Evolutionary conservation across 179 eudicot genomes (phyloP).

Genomic region (Actinidia arguta): DNA sequence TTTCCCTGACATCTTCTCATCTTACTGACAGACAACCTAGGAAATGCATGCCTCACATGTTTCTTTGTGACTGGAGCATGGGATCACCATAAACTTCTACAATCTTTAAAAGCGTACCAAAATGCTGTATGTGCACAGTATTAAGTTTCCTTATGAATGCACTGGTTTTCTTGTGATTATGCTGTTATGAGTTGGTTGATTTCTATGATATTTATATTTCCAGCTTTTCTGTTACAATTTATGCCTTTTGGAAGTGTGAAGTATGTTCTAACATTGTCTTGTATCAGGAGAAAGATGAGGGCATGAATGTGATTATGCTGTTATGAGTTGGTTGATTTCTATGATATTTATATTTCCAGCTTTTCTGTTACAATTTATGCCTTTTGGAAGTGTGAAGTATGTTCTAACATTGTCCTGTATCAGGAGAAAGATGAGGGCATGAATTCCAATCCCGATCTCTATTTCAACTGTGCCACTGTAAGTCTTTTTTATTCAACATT

Average conservation of each 20-base stretch:
- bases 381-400: neutral
- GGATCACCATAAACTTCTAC: slow-evolving; percentile 82
- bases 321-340: neutral
- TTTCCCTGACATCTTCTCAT: slow-evolving; percentile 1
- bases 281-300: no score
- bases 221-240: neutral
- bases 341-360: neutral
- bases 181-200: neutral
- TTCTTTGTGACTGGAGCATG: slow-evolving; percentile 91
- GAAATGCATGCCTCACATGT: slow-evolving; percentile 92
- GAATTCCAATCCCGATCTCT: slow-evolving; percentile 86
- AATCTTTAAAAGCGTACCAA: slow-evolving; percentile 90
- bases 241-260: neutral
- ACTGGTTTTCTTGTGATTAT: slow-evolving; percentile 18
- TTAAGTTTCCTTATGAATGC: neutral
- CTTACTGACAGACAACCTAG: slow-evolving; percentile 76
- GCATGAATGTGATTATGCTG: slow-evolving; percentile 15
- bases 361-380: neutral
- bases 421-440: slow-evolving; percentile 95
- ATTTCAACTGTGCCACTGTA: slow-evolving; percentile 89
- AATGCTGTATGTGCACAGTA: slow-evolving; percentile 76
- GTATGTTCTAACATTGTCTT: slow-evolving; percentile 19
- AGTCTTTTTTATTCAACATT: slow-evolving; percentile 23
- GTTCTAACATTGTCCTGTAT: slow-evolving; percentile 21
- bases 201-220: neutral